Evolutionary conservation across 305 asterid species (phyloP).

Genomic region (Solanum hybrid): DNA sequence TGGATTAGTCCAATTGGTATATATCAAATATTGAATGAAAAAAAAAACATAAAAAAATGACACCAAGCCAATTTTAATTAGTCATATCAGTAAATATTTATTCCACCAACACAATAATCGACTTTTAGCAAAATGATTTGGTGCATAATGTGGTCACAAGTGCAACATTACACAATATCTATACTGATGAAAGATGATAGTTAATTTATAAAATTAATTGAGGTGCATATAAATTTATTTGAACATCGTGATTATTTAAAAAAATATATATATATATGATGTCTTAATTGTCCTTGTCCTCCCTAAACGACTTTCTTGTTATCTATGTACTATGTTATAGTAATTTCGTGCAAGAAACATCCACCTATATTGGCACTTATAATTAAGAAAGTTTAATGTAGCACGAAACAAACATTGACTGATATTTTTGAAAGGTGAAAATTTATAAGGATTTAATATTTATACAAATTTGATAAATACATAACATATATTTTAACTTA

Average conservation of each 20-base stretch:
- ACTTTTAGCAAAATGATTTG: neutral
- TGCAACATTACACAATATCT: neutral
- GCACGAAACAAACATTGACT: fast-evolving
- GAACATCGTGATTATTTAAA: too few relatives aligned
- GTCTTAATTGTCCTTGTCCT: neutral
- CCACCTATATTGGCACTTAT: neutral
- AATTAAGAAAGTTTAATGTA: neutral
- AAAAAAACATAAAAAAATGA: neutral
- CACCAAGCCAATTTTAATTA: neutral
- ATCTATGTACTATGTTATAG: neutral
- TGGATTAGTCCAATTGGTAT: neutral
- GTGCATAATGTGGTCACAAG: neutral
- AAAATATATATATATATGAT: neutral
- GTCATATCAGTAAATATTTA: too few relatives aligned
- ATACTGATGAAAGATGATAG: neutral
- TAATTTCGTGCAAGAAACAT: neutral
- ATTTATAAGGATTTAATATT: fast-evolving
- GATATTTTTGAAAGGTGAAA: too few relatives aligned
- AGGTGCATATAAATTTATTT: too few relatives aligned
- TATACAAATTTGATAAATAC: neutral
- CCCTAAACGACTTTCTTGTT: neutral
- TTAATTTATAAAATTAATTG: too few relatives aligned
- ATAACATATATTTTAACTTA: neutral
- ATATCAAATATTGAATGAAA: neutral
- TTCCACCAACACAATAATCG: neutral